These are phyloP conservation scores for Chaetothyriales sp. DNA, from an alignment of 2,329 filamentous ascomycete genomes.

Conservation along the genomic window DNA sequence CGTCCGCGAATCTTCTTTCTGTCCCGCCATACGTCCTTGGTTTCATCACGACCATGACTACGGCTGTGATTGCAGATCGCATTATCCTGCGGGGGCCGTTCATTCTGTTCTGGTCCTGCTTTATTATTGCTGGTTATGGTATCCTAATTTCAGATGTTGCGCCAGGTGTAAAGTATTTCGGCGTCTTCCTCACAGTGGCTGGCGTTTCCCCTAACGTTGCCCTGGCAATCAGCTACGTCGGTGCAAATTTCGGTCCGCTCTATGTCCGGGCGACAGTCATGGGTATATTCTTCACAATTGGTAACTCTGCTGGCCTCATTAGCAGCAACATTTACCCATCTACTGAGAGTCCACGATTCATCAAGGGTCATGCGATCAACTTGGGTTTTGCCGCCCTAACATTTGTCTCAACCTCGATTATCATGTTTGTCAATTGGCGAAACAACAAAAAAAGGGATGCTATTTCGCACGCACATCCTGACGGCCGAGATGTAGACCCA, in stretches of 20 bases:
- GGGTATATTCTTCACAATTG: slow-evolving; percentile 2
- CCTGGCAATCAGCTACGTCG: slow-evolving; percentile 1
- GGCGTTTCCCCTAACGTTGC: slow-evolving; percentile 1
- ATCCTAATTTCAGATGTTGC: slow-evolving; percentile 2
- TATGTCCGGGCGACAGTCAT: slow-evolving; percentile 1
- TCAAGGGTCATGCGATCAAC: slow-evolving; percentile 10
- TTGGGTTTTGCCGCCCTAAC: slow-evolving; percentile 4
- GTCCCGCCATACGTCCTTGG: slow-evolving; percentile 3
- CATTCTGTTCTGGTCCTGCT: slow-evolving; percentile 3
- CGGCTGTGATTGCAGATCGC: slow-evolving; percentile 1
- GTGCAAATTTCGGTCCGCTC: slow-evolving; percentile 2
- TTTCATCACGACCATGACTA: slow-evolving; percentile 1
- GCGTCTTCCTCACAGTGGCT: slow-evolving; percentile 2
- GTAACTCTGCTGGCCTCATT: slow-evolving; percentile 3
- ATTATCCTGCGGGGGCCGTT: neutral
- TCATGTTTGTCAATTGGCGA: slow-evolving; percentile 5
- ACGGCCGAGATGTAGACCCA: neutral
- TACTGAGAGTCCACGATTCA: slow-evolving; percentile 4
- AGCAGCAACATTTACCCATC: slow-evolving; percentile 1
- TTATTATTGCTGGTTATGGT: slow-evolving; percentile 1
- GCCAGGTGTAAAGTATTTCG: slow-evolving; percentile 2
- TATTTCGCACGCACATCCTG: neutral
- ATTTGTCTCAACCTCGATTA: slow-evolving; percentile 1
- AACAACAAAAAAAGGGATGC: slow-evolving; percentile 5
- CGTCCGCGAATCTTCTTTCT: slow-evolving; percentile 1